Base-by-base conservation (phyloP, 495 filamentous ascomycete genomes). In the Penicillium parvum region DNA sequence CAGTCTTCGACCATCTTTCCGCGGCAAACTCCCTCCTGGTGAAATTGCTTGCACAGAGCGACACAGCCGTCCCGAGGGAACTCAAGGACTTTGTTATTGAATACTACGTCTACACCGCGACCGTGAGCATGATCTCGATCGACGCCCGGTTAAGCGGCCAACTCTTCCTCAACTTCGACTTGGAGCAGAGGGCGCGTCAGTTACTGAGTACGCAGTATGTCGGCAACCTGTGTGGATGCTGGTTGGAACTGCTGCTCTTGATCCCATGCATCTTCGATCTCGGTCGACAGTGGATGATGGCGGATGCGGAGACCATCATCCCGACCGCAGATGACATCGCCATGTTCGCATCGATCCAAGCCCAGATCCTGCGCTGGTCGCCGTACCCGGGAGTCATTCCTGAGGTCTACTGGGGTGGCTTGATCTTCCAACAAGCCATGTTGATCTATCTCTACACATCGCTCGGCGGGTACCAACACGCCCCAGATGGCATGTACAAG, bases 61-160 rank as follows among this genome's bases (percentile, higher is more conserved):
- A 67, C 26, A 25, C 60, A 0, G 57, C 64, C 0, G 60, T 67
- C 0, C 61, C 64, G 0, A 51, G 57, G 26, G 61, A 65, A n/a
- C 43, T 67, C 3, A 65, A 65, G 50, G 60, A 63, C 22, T 67
- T 67, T 25, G 64, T 67, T 7, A 60, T 65, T 14, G 64, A 67
- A 47, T 67, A 67, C 33, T 67, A 67, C 45, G 58, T 58, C 9
- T 67, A 67, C 44, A 67, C 64, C 7, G 64, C 64, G 19, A 58
- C 61, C n/a, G 61, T 65, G n/a, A 67, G 61, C 52, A 65, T 67
- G 64, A 64, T 65, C n/a, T 67, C 64, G 1, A 61, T 67, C 39
- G 64, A 67, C 25, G 64, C 61, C 0, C 60, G 64, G 5, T 49
- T 60, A 1, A 65, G 59, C 17, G 47, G 55, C 7, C 64, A 67